Percentiles rank a stretch among this genome's conserved stretches.
phyloP scores from a whole-genome alignment of 2,329 filamentous ascomycete genomes.

The Harringtonia lauricola region DNA sequence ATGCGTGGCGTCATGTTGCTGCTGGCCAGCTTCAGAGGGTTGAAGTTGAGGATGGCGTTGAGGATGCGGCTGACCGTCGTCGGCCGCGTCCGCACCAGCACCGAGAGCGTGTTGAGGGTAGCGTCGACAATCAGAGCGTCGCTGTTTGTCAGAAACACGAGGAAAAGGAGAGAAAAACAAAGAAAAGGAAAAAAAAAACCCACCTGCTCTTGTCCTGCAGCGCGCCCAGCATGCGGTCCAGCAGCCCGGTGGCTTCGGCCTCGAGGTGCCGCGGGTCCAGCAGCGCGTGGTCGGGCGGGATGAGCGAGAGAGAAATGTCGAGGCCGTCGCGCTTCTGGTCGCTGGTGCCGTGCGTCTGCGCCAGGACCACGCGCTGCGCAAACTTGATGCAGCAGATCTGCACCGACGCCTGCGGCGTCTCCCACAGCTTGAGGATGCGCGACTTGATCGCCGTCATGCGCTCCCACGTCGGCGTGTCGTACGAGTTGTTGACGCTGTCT shows the following conservation, averaged over 20 bases:
- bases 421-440: constrained; percentile 81
- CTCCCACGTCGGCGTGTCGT: constrained; percentile 75
- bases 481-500: constrained; percentile 71
- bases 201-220: constrained; percentile 82
- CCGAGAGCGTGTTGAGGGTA: constrained; percentile 77
- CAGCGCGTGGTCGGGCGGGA: constrained; percentile 72
- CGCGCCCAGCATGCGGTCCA: constrained; percentile 77
- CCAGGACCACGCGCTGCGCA: constrained; percentile 81
- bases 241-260: constrained; percentile 80
- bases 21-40: constrained; percentile 71
- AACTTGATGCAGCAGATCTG: constrained; percentile 97
- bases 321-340: constrained; percentile 51
- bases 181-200: not conserved
- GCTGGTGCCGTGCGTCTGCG: constrained; percentile 76
- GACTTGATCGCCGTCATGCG: constrained; percentile 82
- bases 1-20: constrained; percentile 64
- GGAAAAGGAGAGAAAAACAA: no score
- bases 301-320: constrained; percentile 78
- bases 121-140: constrained; percentile 84
- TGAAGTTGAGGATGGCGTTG: constrained; percentile 78
- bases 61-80: constrained; percentile 77
- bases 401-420: constrained; percentile 62
- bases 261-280: constrained; percentile 74
- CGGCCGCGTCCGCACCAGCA: constrained; percentile 72
- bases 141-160: constrained; percentile 32